Evolutionary conservation across 148 eudicot genomes (phyloP).

Genomic region (Camellia lanceoleosa): DNA sequence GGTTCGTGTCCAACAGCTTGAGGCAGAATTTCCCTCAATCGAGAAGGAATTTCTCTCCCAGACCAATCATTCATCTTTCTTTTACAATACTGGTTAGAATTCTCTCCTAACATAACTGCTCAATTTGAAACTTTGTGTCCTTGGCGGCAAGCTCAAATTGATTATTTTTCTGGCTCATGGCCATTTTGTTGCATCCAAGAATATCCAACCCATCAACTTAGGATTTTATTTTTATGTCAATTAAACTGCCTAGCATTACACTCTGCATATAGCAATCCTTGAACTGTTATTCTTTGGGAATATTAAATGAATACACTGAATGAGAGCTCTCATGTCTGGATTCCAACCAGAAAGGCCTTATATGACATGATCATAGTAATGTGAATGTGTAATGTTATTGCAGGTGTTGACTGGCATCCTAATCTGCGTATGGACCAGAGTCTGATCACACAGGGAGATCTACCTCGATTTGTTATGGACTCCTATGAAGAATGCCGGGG

Average conservation of each 20-base stretch:
- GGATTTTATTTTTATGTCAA: background rate
- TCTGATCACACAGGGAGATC: slow-evolving; percentile 60
- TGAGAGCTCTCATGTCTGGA: slow-evolving; percentile 1
- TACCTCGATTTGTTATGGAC: slow-evolving; percentile 97
- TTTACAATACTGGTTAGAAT: slow-evolving; percentile 62
- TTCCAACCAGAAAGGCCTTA: background rate
- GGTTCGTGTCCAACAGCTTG: slow-evolving; percentile 87
- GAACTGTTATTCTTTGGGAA: background rate
- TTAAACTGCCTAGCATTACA: slow-evolving; percentile 1
- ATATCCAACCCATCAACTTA: background rate
- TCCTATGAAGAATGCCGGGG: slow-evolving; percentile 95
- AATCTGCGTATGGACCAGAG: slow-evolving; percentile 65
- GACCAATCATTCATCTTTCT: slow-evolving; percentile 72
- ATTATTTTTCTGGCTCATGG: background rate
- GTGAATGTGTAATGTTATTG: slow-evolving; percentile 15
- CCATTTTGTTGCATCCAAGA: slow-evolving; percentile 9
- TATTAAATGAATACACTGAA: background rate
- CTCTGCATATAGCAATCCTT: background rate
- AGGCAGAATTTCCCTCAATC: slow-evolving; percentile 69
- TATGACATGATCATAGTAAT: background rate
- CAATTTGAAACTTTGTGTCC: background rate
- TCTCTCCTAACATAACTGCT: background rate
- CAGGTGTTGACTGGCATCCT: slow-evolving; percentile 92
- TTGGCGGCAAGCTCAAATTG: slow-evolving; percentile 3
- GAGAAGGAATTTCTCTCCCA: slow-evolving; percentile 85